These are phyloP conservation scores for Epicoccum nigrum DNA, from an alignment of 2,329 filamentous ascomycete species.

Conservation along the genomic window DNA sequence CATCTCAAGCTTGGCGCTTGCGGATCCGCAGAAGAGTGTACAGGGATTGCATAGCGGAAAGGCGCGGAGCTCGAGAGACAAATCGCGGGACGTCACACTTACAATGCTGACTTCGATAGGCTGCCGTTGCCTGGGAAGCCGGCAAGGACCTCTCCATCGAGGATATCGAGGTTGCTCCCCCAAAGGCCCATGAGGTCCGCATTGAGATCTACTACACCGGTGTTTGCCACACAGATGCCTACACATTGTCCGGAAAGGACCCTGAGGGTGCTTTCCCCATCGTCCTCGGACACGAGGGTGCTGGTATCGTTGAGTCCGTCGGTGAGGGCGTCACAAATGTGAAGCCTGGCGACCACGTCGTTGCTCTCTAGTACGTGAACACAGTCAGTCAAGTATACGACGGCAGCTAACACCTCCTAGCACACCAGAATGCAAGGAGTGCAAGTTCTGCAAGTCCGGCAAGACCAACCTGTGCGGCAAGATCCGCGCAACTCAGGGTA, in stretches of 20 bases:
- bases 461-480: slow-evolving; percentile 99
- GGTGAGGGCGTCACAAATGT: slow-evolving; percentile 95
- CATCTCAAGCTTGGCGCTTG: slow-evolving; percentile 26
- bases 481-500: slow-evolving; percentile 95
- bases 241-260: slow-evolving; percentile 79
- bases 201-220: slow-evolving; percentile 98
- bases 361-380: slow-evolving; percentile 51
- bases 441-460: slow-evolving; percentile 99
- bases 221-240: slow-evolving; percentile 91
- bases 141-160: slow-evolving; percentile 88
- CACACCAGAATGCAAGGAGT: slow-evolving; percentile 95
- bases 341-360: slow-evolving; percentile 88
- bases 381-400: background rate
- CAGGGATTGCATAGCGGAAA: slow-evolving; percentile 15
- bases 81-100: background rate
- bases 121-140: slow-evolving; percentile 96
- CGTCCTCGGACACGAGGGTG: slow-evolving; percentile 52
- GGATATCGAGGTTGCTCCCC: slow-evolving; percentile 88
- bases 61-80: background rate
- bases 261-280: slow-evolving; percentile 71
- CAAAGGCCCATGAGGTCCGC: slow-evolving; percentile 90
- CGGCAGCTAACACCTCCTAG: slow-evolving; percentile 56
- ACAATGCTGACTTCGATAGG: slow-evolving; percentile 55
- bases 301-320: slow-evolving; percentile 59
- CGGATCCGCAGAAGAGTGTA: slow-evolving; percentile 35